These are phyloP conservation scores for Solanum ossicruentum DNA, from an alignment of 257 asterid species.

Conservation along the genomic window DNA sequence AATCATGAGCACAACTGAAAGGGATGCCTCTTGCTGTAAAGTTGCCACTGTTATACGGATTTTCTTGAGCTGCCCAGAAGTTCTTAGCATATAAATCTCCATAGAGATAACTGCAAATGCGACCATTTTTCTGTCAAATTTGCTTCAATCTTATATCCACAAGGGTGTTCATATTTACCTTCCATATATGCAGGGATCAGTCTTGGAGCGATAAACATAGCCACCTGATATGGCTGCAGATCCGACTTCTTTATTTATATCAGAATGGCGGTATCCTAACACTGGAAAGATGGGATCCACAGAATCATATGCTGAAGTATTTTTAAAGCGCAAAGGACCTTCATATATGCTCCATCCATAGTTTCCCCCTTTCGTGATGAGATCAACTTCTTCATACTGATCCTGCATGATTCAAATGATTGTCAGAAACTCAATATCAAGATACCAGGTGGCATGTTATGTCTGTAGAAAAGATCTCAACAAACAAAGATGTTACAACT, in stretches of 20 bases:
- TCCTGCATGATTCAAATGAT: slow-evolving; percentile 28
- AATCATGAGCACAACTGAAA: slow-evolving; percentile 67
- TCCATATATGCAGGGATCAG: slow-evolving; percentile 86
- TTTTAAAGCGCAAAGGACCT: slow-evolving; percentile 47
- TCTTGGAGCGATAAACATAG: slow-evolving; percentile 59
- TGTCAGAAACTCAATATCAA: background rate
- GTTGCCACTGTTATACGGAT: slow-evolving; percentile 64
- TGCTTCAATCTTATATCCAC: background rate
- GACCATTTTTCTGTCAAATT: background rate
- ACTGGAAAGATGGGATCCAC: slow-evolving; percentile 66
- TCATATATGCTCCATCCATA: slow-evolving; percentile 87
- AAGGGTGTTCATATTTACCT: slow-evolving; percentile 36
- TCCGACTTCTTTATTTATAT: slow-evolving; percentile 46
- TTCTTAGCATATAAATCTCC: slow-evolving; percentile 69
- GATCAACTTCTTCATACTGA: slow-evolving; percentile 75
- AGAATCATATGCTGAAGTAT: slow-evolving; percentile 39
- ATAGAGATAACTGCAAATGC: slow-evolving; percentile 60
- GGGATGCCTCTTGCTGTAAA: slow-evolving; percentile 43
- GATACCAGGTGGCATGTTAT: background rate
- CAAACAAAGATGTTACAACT: background rate
- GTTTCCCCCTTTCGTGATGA: slow-evolving; percentile 84
- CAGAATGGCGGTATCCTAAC: slow-evolving; percentile 59
- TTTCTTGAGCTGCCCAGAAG: slow-evolving; percentile 78
- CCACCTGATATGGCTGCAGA: slow-evolving; percentile 93
- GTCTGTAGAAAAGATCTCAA: background rate